Evolutionary conservation across 2,329 filamentous ascomycete species (phyloP), one percentile per base, ranked within the genome.

Genomic region (Ophiocordyceps unilateralis): DNA sequence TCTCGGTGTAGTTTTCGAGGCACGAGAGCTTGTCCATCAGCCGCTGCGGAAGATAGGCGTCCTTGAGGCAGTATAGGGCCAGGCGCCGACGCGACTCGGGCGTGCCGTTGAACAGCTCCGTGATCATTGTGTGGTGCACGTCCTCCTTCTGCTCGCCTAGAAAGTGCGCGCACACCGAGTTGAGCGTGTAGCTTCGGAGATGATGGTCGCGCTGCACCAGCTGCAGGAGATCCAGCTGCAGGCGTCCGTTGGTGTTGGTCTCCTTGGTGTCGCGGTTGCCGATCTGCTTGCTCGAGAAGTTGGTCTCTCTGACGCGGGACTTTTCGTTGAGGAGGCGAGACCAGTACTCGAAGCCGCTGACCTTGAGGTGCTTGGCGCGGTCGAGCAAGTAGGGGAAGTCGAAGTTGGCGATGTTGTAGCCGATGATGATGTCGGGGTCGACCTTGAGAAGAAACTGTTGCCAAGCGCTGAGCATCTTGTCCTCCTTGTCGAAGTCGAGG

Each of bases 41-140:
- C 46, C 93, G 70, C 56, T 96, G 88, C 1, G 91, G 91, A 4
- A 98, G 70, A 54, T 94, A 98, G 0, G 91, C 91, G 65, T 98
- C 93, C 62, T 98, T 98, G 50, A 98, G 64, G 63, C 91, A 98
- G 66, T 98, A 98, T 1, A 98, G 76, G 1, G 91, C 91, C 41
- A 98, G 66, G 63, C 91, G 80, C 53, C 93, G 78, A 50, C 91
- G 70, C 4, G 89, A 94, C 57, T 98, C 91, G 0, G 88, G 80
- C 0, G 91, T 95, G 47, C 91, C 91, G 57, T 98, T 96, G 70
- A 88, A 95, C 3, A 98, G 66, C 56, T 96, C 93, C 0, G 93
- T 98, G 54, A 98, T 98, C 87, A 98, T 98, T 3, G 88, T 95
- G 63, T 98, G 81, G 56, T 98, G 91, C 3, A 98, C 91, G 61